Evolutionary conservation across 192 early-diverging fungal species (phyloP), one percentile per base, ranked within the genome.

Genomic region (Piromyces sp.): DNA sequence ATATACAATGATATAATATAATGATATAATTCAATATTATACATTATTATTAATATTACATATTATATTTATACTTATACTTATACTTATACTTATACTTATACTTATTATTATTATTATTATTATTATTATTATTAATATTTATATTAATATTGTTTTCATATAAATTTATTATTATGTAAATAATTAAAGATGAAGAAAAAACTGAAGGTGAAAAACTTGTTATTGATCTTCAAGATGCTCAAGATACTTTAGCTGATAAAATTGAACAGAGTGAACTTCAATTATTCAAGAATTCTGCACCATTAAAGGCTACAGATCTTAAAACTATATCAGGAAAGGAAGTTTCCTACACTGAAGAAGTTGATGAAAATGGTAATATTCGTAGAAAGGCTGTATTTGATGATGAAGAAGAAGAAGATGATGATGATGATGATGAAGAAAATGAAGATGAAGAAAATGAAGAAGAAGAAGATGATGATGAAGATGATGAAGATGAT

Each of bases 141-240:
- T n/a, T n/a, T n/a, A n/a, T n/a, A n/a, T n/a, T n/a, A n/a, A n/a
- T n/a, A n/a, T n/a, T n/a, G n/a, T n/a, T n/a, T n/a, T n/a, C n/a
- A n/a, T n/a, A n/a, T n/a, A n/a, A n/a, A n/a, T n/a, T n/a, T n/a
- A n/a, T n/a, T n/a, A n/a, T n/a, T n/a, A n/a, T n/a, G n/a, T n/a
- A n/a, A n/a, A n/a, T n/a, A n/a, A n/a, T n/a, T n/a, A n/a, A n/a
- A 29, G 86, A 89, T 80, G 89, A 89, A 36, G 87, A 89, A 37
- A 89, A 88, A 80, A 87, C 85, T 85, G 91, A 83, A 83, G 97
- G 97, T 29, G 96, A 99, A 84, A 90, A 91, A 81, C 94, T 99
- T 92, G 96, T 99, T 29, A 92, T 93, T 84, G 92, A 95, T 83
- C 86, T 99, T 80, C 97, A 99, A 86, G 94, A 96, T 85, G 94